Evolutionary conservation across 305 asterid species (phyloP), one percentile per base, ranked within the genome.

Genomic region (Fraxinus albicans): DNA sequence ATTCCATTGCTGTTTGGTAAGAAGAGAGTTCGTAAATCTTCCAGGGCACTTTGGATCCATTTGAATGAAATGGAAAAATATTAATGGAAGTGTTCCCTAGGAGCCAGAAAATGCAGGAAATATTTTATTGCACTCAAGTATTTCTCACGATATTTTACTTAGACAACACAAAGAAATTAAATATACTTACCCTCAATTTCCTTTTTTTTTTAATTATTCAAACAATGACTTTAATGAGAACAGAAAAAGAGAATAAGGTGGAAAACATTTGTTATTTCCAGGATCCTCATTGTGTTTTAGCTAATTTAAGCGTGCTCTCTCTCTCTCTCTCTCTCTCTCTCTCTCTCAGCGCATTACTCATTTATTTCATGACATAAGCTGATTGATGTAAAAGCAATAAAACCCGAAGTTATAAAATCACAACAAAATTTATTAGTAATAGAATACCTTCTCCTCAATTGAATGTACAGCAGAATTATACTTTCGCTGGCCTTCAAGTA

Each of bases 391-490:
- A 27, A 75, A 70, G 76, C 42, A 82, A 53, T 36, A 83, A 74
- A 75, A 19, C 40, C 8, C 15, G 8, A 78, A 73, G 63, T 75
- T 47, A 86, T 74, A 63, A 65, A 47, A 50, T 55, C 63, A 84
- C 47, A 33, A 72, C 1, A 38, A 23, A 73, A 38, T 38, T 73
- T 19, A 34, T 44, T 65, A 50, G 70, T 60, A 83, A 79, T 69
- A 47, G 25, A 69, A 83, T 88, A 95, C 99, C 99, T 95, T 94
- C 89, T 97, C 99, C 92, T 95, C 94, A 88, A 95, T 97, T 25
- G 99, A 94, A 88, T 97, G 99, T 74, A 95, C 97, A 85, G 89
- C 98, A 80, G 98, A 95, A 84, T 97, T 93, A 89, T 95, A 97
- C 88, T 94, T 95, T 82, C 98, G 89, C 84, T 97, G 98, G 84